Percentiles rank a stretch among this genome's conserved stretches.
Evolutionary conservation across 352 stramenopile genomes (phyloP).

Genomic region (Globisporangium nunn): DNA sequence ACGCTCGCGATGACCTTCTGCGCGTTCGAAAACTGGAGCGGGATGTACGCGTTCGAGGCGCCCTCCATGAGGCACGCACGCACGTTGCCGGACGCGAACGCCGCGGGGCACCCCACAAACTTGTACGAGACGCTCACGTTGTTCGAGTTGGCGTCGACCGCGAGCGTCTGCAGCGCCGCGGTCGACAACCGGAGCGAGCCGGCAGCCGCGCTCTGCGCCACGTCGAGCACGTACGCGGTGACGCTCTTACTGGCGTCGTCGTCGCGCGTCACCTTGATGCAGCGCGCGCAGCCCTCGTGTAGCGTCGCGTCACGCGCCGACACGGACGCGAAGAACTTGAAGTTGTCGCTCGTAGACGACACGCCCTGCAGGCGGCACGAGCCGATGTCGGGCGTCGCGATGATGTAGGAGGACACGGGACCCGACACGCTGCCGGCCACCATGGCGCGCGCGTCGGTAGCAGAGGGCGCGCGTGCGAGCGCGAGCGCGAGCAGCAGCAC

Average conservation of each 20-base stretch:
- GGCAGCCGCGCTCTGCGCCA: slow-evolving; percentile 46
- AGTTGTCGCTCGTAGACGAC: slow-evolving; percentile 45
- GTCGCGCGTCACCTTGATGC: slow-evolving; percentile 58
- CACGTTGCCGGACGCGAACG: slow-evolving; percentile 59
- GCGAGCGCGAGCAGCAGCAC: slow-evolving; percentile 5
- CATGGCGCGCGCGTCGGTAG: slow-evolving; percentile 4
- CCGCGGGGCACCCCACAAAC: slow-evolving; percentile 48
- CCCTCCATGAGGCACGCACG: slow-evolving; percentile 82
- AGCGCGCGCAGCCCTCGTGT: slow-evolving; percentile 60
- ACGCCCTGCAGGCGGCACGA: slow-evolving; percentile 71
- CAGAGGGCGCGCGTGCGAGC: background rate
- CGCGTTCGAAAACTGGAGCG: slow-evolving; percentile 78
- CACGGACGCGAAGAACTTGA: slow-evolving; percentile 75
- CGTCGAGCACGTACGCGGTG: slow-evolving; percentile 67
- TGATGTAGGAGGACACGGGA: slow-evolving; percentile 42
- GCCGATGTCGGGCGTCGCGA: slow-evolving; percentile 51
- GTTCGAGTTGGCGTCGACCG: slow-evolving; percentile 41
- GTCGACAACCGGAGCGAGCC: slow-evolving; percentile 47
- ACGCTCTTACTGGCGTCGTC: slow-evolving; percentile 34
- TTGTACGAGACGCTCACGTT: slow-evolving; percentile 50
- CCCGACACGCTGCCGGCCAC: slow-evolving; percentile 7
- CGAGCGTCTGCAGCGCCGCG: slow-evolving; percentile 30
- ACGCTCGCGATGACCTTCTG: slow-evolving; percentile 58
- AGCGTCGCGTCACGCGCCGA: slow-evolving; percentile 44
- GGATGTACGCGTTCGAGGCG: slow-evolving; percentile 69